phyloP scores from a whole-genome alignment of 2,329 filamentous ascomycete species.

The Hymenoscyphus fructigenus region DNA sequence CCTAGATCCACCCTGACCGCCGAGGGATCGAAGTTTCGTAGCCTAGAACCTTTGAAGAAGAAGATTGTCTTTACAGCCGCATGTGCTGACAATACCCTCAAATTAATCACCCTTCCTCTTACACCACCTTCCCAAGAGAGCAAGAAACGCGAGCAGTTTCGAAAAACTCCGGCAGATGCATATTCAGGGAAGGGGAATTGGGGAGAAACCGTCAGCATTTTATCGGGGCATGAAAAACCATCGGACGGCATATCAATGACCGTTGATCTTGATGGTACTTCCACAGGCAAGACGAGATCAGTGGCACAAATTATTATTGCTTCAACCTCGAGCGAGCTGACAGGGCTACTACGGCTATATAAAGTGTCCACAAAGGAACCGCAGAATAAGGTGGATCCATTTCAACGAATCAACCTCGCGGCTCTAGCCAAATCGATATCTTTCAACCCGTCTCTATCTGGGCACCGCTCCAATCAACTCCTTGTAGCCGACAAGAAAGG shows the following conservation, averaged over 20 bases:
- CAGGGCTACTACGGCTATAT: conserved; percentile 58
- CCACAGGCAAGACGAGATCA: conserved; percentile 27
- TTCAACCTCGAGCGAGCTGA: conserved; percentile 58
- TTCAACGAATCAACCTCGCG: conserved; percentile 60
- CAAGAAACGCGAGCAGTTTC: conserved; percentile 55
- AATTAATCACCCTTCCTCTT: conserved; percentile 58
- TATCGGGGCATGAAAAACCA: conserved; percentile 53
- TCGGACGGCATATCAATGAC: conserved; percentile 58
- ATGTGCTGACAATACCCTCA: conserved; percentile 56
- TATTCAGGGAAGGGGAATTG: conserved; percentile 61
- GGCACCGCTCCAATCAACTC: conserved; percentile 52
- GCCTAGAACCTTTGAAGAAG: conserved; percentile 50
- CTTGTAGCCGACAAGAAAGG: conserved; percentile 55
- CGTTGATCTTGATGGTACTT: conserved; percentile 38
- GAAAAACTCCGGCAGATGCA: conserved; percentile 49
- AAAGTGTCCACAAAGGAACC: conserved; percentile 47
- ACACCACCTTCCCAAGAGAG: conserved; percentile 61
- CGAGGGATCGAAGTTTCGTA: conserved; percentile 48
- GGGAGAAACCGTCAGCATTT: conserved; percentile 57
- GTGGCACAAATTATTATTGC: conserved; percentile 55
- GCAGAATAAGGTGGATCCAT: conserved; percentile 45
- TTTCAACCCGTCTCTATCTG: conserved; percentile 54
- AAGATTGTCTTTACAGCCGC: conserved; percentile 62
- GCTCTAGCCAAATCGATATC: conserved; percentile 54
- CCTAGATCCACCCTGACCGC: conserved; percentile 50